Conservation (phyloP, 2,329 filamentous ascomycete genomes). For the Scorias spongiosa region DNA sequence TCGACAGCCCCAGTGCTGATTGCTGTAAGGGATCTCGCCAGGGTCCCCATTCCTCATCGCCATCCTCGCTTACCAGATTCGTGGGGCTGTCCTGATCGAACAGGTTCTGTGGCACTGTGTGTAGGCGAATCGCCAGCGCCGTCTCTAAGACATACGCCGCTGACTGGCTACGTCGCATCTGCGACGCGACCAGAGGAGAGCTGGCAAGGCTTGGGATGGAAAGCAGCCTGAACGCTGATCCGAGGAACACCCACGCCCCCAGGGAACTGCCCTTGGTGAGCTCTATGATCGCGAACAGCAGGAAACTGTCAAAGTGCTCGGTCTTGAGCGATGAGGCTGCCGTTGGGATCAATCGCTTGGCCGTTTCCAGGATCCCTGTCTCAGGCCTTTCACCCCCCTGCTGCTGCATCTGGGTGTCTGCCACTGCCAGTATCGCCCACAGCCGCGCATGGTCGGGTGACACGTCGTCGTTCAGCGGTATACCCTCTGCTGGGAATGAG, state of each 20-base stretch:
- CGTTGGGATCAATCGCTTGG: neutral
- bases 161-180: slow-evolving; percentile 31
- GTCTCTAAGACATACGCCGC: slow-evolving; percentile 51
- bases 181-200: slow-evolving; percentile 12
- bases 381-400: neutral
- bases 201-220: slow-evolving; percentile 23
- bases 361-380: neutral
- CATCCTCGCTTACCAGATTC: slow-evolving; percentile 45
- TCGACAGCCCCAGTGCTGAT: slow-evolving; percentile 16
- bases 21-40: slow-evolving; percentile 38
- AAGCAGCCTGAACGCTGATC: slow-evolving; percentile 44
- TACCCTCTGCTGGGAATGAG: slow-evolving; percentile 33
- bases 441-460: slow-evolving; percentile 28
- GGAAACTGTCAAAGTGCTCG: slow-evolving; percentile 1
- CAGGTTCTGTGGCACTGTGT: slow-evolving; percentile 36
- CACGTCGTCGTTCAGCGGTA: slow-evolving; percentile 13
- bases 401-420: slow-evolving; percentile 18
- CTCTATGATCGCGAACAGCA: slow-evolving; percentile 44
- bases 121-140: slow-evolving; percentile 37
- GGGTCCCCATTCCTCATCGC: slow-evolving; percentile 59
- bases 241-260: slow-evolving; percentile 49
- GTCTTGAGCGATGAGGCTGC: neutral
- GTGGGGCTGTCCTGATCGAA: slow-evolving; percentile 32
- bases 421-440: slow-evolving; percentile 30
- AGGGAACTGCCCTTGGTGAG: slow-evolving; percentile 42